Conservation (phyloP, 2,329 filamentous ascomycete genomes). For the Sporothrix luriei region DNA sequence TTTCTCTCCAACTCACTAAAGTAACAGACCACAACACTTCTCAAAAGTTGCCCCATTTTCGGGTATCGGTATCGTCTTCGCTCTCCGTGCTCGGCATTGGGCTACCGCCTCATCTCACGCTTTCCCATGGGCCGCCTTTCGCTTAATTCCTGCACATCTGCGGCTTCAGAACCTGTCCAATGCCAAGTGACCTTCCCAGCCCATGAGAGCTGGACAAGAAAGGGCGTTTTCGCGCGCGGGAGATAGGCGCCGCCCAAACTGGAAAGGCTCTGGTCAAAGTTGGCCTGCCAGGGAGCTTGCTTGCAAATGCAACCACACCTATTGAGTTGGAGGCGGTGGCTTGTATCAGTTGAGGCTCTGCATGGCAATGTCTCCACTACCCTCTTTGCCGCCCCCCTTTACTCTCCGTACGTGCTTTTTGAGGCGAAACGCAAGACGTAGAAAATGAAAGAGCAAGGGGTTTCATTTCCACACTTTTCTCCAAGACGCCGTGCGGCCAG, state of each 20-base stretch:
- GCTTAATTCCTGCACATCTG: not conserved
- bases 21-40: not conserved
- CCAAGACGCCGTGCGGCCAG: not conserved
- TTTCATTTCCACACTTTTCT: not conserved
- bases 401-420: not conserved
- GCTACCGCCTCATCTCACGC: no score
- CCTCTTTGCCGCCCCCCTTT: no score
- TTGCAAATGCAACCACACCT: not conserved
- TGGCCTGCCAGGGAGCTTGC: no score
- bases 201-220: no score
- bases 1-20: not conserved
- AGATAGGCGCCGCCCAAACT: conserved; percentile 17
- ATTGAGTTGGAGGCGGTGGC: conserved; percentile 17
- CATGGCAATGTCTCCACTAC: not conserved
- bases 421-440: not conserved
- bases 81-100: not conserved
- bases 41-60: not conserved
- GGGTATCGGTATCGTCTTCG: not conserved
- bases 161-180: not conserved
- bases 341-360: conserved; percentile 3
- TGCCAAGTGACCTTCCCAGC: not conserved
- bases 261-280: not conserved
- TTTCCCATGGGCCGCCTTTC: not conserved
- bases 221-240: no score
- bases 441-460: not conserved